Base-by-base conservation (phyloP, 768 basidiomycete genomes). In the Crassisporium funariophilum region DNA sequence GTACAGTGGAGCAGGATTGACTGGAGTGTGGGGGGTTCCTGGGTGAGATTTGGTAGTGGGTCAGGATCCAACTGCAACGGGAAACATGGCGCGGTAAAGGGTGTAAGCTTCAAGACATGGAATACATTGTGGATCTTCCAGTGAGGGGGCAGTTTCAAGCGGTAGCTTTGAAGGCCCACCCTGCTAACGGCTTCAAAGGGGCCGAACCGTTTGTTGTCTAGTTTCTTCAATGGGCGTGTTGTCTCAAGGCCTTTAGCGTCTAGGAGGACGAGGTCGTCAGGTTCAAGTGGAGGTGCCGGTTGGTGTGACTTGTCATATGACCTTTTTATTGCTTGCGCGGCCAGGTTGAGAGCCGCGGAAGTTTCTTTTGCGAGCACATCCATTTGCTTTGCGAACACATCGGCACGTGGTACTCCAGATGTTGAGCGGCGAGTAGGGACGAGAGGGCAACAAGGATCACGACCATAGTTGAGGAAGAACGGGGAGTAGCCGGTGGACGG, bases 401-500 rank as follows among this genome's bases (percentile, higher is more conserved):
- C 37, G 8, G 62, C 57, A 7, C 42, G 27, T 6, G 45, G 34
- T 10, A 58, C 56, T 17, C 49, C 24, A 10, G 60, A 44, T 25
- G 49, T 44, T 0, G 41, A 15, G 15, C 46, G 4, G 10, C 37
- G 36, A 2, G 41, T n/a, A 13, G 38, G 56, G 1, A 52, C 55
- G 17, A 61, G 46, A 12, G 56, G 40, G 3, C 58, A 34, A n/a
- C n/a, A n/a, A n/a, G 64, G 64, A 35, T 68, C 44, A 17, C 53
- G 55, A 19, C 68, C 63, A 31, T 64, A 55, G 51, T 66, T 67
- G 5, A 62, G 34, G 31, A 60, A 65, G 56, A 70, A 69, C 0
- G 65, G 69, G 1, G 48, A 50, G 22, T 27, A 47, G 6, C 62
- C 59, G n/a, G 62, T 70, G 1, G 64, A 49, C 1, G 57, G 42